Conservation (phyloP, 2,329 filamentous ascomycete genomes). For the Nothopassalora personata region DNA sequence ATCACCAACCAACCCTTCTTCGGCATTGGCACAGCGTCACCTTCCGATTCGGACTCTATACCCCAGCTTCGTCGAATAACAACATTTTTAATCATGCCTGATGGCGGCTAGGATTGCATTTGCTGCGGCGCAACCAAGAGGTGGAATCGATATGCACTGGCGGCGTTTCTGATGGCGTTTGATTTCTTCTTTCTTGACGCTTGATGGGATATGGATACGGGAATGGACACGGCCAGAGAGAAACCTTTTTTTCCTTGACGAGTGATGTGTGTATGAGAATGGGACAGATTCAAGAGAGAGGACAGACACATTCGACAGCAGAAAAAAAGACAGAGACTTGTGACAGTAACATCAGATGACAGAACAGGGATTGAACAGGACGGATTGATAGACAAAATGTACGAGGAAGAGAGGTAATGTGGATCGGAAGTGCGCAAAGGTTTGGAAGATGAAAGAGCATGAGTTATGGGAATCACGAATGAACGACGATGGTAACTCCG, state of each 20-base stretch:
- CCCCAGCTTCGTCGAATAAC: not conserved
- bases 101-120: not conserved
- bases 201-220: constrained; percentile 4
- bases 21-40: not conserved
- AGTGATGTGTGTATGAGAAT: not conserved
- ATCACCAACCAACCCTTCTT: too few relatives aligned
- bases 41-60: not conserved
- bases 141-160: not conserved
- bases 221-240: constrained; percentile 4
- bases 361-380: not conserved
- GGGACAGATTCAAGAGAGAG: not conserved
- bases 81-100: not conserved
- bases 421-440: not conserved
- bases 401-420: constrained; percentile 1
- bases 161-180: not conserved
- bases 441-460: not conserved
- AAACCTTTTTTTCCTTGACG: not conserved
- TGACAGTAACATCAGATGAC: constrained; percentile 1
- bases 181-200: not conserved
- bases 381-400: constrained; percentile 1
- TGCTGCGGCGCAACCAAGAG: not conserved
- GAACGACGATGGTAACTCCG: not conserved
- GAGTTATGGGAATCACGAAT: not conserved
- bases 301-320: not conserved
- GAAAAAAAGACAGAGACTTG: not conserved